phyloP scores from a whole-genome alignment of 176 grass and related monocot species.

The Lolium multiflorum region DNA sequence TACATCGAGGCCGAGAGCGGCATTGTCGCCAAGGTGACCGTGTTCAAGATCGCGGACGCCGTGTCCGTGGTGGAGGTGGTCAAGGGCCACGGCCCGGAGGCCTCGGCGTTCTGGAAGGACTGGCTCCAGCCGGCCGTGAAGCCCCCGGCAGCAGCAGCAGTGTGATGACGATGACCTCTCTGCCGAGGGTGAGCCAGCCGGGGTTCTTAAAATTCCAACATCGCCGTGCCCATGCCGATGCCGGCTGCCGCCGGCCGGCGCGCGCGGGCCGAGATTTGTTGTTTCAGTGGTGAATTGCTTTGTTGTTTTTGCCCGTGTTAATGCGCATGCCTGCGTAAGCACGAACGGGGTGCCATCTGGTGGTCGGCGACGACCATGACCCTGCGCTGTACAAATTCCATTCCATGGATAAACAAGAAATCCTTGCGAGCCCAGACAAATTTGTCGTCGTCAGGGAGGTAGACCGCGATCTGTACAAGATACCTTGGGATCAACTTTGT shows the following conservation, averaged over 20 bases:
- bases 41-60: constrained; percentile 45
- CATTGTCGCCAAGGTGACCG: constrained; percentile 60
- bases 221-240: too few species aligned
- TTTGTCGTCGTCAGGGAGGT: background rate
- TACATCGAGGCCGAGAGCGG: constrained; percentile 51
- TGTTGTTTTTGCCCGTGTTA: background rate
- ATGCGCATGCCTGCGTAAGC: background rate
- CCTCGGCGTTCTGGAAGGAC: constrained; percentile 63
- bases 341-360: background rate
- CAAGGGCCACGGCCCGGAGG: constrained; percentile 46
- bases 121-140: constrained; percentile 56
- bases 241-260: too few species aligned
- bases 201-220: too few species aligned
- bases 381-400: background rate
- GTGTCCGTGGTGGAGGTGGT: constrained; percentile 70
- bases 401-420: background rate
- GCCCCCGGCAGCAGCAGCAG: background rate
- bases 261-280: background rate
- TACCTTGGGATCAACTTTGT: background rate
- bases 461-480: background rate
- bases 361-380: background rate
- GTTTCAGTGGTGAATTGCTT: background rate
- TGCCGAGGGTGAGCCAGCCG: too few species aligned
- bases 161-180: background rate
- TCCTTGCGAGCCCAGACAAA: background rate